Percentiles rank a stretch among this genome's conserved stretches.
Evolutionary conservation across 139 green algal species (phyloP).

Genomic region (Haematococcus lacustris): DNA sequence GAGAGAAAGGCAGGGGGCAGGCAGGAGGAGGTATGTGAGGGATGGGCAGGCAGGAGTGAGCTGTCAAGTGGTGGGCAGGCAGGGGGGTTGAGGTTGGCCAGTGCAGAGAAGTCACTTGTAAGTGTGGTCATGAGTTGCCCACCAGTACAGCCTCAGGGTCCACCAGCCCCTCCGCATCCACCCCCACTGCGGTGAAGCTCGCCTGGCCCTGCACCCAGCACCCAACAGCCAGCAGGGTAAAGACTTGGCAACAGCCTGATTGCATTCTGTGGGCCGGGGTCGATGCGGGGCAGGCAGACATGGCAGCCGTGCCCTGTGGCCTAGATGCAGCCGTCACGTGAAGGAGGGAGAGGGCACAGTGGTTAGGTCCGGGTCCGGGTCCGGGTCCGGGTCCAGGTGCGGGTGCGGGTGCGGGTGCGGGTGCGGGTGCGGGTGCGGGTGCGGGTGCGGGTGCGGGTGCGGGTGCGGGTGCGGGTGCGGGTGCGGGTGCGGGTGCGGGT

Average conservation of each 20-base stretch:
- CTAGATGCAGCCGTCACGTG: not conserved
- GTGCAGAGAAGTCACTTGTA: not conserved
- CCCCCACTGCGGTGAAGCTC: slow-evolving; percentile 45
- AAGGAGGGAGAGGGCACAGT: not conserved
- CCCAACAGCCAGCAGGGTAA: too few species aligned
- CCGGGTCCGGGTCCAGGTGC: not conserved
- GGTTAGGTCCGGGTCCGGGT: not conserved
- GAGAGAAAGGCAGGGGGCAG: not conserved
- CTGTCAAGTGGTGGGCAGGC: not conserved
- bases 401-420: too few species aligned
- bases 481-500: too few species aligned
- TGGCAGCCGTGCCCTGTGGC: not conserved
- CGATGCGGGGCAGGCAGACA: not conserved
- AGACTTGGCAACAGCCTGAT: not conserved
- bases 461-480: too few species aligned
- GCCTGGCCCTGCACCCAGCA: slow-evolving; percentile 38
- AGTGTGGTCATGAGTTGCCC: slow-evolving; percentile 15
- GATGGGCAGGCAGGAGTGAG: slow-evolving; percentile 3
- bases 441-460: too few species aligned
- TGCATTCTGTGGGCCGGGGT: not conserved
- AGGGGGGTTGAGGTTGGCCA: not conserved
- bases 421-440: too few species aligned
- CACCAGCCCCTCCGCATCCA: slow-evolving; percentile 53
- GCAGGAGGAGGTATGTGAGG: not conserved
- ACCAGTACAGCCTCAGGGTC: slow-evolving; percentile 29